These are phyloP conservation scores for Trypanosoma grayi DNA, from an alignment of 208 protist species.

Conservation along the genomic window DNA sequence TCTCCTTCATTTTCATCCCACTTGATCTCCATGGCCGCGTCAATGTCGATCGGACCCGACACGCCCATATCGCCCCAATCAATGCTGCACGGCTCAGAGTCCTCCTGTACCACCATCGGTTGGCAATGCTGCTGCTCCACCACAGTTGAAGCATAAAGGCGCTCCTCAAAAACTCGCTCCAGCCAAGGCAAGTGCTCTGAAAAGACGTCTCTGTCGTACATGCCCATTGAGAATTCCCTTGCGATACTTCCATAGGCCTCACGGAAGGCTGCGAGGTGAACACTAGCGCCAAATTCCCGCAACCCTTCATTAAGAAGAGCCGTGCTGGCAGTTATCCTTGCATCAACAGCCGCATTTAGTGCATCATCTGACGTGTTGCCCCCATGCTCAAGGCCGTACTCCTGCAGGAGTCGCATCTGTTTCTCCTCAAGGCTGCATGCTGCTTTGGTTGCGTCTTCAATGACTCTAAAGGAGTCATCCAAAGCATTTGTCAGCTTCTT, in stretches of 20 bases:
- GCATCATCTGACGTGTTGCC: slow-evolving; percentile 5
- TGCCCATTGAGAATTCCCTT: slow-evolving; percentile 27
- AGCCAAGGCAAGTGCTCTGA: slow-evolving; percentile 64
- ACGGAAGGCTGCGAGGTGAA: slow-evolving; percentile 28
- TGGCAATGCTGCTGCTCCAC: not conserved
- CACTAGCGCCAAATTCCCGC: slow-evolving; percentile 23
- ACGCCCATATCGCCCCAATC: slow-evolving; percentile 57
- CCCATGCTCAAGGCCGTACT: slow-evolving; percentile 33
- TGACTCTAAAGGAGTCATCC: slow-evolving; percentile 53
- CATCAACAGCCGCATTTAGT: slow-evolving; percentile 35
- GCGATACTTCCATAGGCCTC: slow-evolving; percentile 39
- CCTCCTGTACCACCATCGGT: not conserved
- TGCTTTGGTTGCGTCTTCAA: slow-evolving; percentile 45
- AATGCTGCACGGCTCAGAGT: slow-evolving; percentile 34
- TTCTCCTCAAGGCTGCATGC: slow-evolving; percentile 32
- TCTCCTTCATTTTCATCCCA: slow-evolving; percentile 9
- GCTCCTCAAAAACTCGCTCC: slow-evolving; percentile 27
- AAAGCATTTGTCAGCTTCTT: slow-evolving; percentile 40
- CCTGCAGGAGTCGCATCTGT: slow-evolving; percentile 27
- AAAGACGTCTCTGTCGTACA: slow-evolving; percentile 35
- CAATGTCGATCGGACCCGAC: slow-evolving; percentile 1
- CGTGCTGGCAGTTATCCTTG: slow-evolving; percentile 30
- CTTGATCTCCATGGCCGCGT: slow-evolving; percentile 20
- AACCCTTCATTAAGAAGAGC: slow-evolving; percentile 27
- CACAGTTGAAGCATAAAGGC: not conserved